These are phyloP conservation scores for Cutaneotrichosporon daszewskae DNA, from an alignment of 1,284 basidiomycete species.

Conservation along the genomic window DNA sequence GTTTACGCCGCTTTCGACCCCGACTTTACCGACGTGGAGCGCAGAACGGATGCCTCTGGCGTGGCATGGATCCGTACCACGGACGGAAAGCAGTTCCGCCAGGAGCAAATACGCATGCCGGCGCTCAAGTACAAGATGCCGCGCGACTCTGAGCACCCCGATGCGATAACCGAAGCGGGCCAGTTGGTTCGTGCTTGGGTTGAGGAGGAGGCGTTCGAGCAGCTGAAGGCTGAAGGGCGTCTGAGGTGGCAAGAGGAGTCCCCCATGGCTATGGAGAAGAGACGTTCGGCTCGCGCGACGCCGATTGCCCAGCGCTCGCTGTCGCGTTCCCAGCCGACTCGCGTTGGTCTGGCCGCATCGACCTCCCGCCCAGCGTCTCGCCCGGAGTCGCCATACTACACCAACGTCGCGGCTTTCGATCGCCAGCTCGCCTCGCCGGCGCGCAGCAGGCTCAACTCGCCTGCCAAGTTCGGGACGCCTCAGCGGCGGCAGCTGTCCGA, in stretches of 20 bases:
- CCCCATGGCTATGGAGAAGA: too few relatives aligned
- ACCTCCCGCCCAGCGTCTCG: slow-evolving; percentile 4
- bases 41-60: slow-evolving; percentile 12
- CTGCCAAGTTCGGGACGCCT: not conserved
- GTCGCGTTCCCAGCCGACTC: too few relatives aligned
- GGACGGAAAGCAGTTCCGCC: slow-evolving; percentile 4
- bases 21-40: not conserved
- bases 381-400: slow-evolving; percentile 10
- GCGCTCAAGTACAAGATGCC: slow-evolving; percentile 18
- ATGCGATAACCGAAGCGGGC: slow-evolving; percentile 10
- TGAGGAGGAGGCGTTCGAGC: slow-evolving; percentile 7
- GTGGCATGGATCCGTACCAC: slow-evolving; percentile 10
- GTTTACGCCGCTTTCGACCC: slow-evolving; percentile 2
- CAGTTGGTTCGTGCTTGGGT: slow-evolving; percentile 13
- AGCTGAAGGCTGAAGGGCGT: slow-evolving; percentile 7
- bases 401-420: slow-evolving; percentile 7
- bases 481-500: slow-evolving; percentile 11
- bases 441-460: slow-evolving; percentile 7
- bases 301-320: not conserved
- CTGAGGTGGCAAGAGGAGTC: slow-evolving; percentile 12
- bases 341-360: slow-evolving; percentile 1
- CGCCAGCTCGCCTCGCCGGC: slow-evolving; percentile 4
- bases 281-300: too few relatives aligned
- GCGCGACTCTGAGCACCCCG: slow-evolving; percentile 16
- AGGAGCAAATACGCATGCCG: slow-evolving; percentile 11